phyloP scores from a whole-genome alignment of 208 protist species.

The Tritrichomonas musculus region DNA sequence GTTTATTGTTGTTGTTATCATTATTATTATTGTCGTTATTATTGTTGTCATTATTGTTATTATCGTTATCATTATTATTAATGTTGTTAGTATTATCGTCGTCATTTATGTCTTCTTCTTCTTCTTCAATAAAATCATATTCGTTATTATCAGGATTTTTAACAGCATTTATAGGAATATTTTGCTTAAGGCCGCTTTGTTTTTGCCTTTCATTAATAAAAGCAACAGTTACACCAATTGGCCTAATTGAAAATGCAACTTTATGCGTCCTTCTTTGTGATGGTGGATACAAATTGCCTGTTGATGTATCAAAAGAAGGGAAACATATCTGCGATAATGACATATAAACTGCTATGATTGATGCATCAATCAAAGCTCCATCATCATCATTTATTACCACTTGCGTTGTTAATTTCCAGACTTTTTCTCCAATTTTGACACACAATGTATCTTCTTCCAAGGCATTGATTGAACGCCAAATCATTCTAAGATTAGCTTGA shows the following conservation, averaged over 20 bases:
- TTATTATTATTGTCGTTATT: no score
- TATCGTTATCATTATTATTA: background rate
- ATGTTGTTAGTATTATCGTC: background rate
- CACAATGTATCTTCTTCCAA: background rate
- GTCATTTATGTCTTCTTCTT: background rate
- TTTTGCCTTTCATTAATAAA: background rate
- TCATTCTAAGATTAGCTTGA: background rate
- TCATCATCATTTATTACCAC: background rate
- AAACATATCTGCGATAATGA: background rate
- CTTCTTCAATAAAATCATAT: background rate
- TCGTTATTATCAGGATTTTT: background rate
- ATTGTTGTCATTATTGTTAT: no score
- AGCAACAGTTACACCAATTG: background rate
- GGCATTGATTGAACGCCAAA: background rate
- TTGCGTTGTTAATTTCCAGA: background rate
- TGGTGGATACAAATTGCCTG: background rate
- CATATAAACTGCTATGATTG: background rate
- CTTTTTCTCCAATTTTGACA: conserved; percentile 17
- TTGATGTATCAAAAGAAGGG: background rate
- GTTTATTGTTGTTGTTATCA: no score
- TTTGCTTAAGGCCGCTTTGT: no score
- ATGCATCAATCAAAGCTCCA: background rate
- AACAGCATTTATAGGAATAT: no score
- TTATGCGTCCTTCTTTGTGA: background rate
- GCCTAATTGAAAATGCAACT: background rate